Evolutionary conservation across 1,284 basidiomycete species (phyloP), one percentile per base, ranked within the genome.

Genomic region (Puccinia coronata): DNA sequence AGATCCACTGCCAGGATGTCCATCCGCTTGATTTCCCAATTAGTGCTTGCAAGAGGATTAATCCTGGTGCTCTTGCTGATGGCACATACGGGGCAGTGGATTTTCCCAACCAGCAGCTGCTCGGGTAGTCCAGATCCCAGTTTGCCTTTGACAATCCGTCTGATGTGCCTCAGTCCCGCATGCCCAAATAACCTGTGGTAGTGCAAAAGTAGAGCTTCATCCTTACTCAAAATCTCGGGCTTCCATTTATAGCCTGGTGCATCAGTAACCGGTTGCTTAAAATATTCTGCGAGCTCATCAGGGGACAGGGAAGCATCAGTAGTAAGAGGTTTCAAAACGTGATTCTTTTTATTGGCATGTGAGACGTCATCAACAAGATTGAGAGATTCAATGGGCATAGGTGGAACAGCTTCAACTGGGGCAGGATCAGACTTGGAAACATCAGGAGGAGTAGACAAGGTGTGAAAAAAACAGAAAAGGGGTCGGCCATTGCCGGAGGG

Each of bases 1-100:
- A 74, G 72, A 49, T 74, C 72, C 3, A 41, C 55, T 16, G 41
- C 72, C n/a, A 59, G 14, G 1, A 74, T 18, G 2, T 74, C 72
- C 36, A 74, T 0, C 14, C n/a, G 31, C 9, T 47, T 36, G 0
- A 28, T n/a, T 47, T 1, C 28, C 36, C 49, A 1, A 49, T 36
- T 1, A 34, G 47, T 20, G 8, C 28, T 1, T 18, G 9, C 14
- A 0, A 72, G 28, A 2, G 70, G 70, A 39, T 72, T 72, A 23
- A 72, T 6, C 2, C 31, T 31, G 0, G 70, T 72, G 34, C 49
- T 55, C 20, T 72, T 72, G 31, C 28, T 55, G 49, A 72, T 53
- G 14, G 20, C 20, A 20, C 70, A 72, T 1, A 55, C 28, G 25
- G 70, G 49, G 14, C 70, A 72, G 43, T 53, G 43, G 20, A 72